Evolutionary conservation across 2,329 filamentous ascomycete genomes (phyloP).

Genomic region (Clarireedia hainanense): DNA sequence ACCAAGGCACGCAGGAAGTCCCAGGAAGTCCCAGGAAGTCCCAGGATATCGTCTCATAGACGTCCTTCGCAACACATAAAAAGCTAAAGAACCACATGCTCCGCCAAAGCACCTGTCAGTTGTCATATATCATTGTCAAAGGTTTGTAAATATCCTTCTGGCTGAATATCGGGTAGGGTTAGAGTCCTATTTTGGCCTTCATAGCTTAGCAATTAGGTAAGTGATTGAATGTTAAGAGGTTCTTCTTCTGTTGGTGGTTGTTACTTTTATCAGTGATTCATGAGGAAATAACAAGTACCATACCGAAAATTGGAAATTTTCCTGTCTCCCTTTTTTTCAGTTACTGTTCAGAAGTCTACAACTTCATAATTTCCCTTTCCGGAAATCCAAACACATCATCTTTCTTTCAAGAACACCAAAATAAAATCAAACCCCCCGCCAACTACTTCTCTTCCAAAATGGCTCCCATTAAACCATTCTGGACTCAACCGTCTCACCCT

Average conservation of each 20-base stretch:
- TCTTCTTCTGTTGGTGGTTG: neutral
- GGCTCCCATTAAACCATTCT: conserved; percentile 50
- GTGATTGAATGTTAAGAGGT: neutral
- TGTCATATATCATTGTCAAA: neutral
- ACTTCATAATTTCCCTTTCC: neutral
- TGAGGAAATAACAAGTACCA: too few species aligned
- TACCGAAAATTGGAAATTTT: too few species aligned
- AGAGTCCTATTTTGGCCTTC: neutral
- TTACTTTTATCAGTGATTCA: too few species aligned
- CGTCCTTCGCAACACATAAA: too few species aligned
- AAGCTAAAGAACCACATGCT: too few species aligned
- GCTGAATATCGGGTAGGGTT: neutral
- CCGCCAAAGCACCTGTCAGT: neutral
- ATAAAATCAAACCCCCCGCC: neutral
- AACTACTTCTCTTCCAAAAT: conserved; percentile 23
- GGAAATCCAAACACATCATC: neutral
- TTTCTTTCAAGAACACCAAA: neutral
- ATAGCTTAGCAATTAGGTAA: neutral
- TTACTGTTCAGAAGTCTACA: neutral
- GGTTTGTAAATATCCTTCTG: neutral
- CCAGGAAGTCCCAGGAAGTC: too few species aligned
- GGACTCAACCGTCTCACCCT: conserved; percentile 54
- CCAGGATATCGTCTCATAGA: too few species aligned
- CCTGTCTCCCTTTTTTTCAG: too few species aligned
- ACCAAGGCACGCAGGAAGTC: too few species aligned